A percentile compares a stretch with the other conserved stretches of the same genome.
Evolutionary conservation across 441 rosid species (phyloP).

Genomic region (Populus hybrid): DNA sequence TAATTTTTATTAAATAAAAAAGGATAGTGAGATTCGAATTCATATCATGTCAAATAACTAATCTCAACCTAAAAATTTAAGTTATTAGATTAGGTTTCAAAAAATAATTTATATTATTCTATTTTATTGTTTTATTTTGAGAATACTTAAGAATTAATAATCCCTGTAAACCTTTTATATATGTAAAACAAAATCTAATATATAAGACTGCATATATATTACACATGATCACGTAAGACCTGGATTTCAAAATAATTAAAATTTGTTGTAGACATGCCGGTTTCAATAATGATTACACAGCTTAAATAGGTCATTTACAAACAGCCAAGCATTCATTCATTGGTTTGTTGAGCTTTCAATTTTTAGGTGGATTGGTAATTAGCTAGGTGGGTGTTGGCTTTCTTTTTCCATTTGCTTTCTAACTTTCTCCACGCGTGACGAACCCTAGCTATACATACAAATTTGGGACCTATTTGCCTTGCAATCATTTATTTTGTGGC

Average conservation of each 20-base stretch:
- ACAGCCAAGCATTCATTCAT: background rate
- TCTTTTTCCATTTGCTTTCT: background rate
- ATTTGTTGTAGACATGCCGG: background rate
- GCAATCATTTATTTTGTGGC: background rate
- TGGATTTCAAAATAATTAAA: too few relatives aligned
- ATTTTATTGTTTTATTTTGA: too few relatives aligned
- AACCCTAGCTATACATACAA: background rate
- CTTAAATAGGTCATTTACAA: background rate
- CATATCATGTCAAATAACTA: accelerated
- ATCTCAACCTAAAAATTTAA: accelerated
- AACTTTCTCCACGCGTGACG: too few relatives aligned
- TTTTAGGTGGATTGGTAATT: slow-evolving; percentile 8
- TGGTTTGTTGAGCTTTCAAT: slow-evolving; percentile 14
- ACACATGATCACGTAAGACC: background rate
- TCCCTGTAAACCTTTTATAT: too few relatives aligned
- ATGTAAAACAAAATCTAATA: too few relatives aligned
- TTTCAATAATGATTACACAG: background rate
- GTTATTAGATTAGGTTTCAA: accelerated
- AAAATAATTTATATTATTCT: too few relatives aligned
- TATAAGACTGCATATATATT: too few relatives aligned
- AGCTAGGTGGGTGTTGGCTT: background rate
- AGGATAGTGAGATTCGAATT: too few relatives aligned
- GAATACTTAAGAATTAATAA: too few relatives aligned
- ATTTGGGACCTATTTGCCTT: too few relatives aligned
- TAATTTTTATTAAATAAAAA: too few relatives aligned